Evolutionary conservation across 306 rosid species (phyloP).

Genomic region (Castanea mollissima): DNA sequence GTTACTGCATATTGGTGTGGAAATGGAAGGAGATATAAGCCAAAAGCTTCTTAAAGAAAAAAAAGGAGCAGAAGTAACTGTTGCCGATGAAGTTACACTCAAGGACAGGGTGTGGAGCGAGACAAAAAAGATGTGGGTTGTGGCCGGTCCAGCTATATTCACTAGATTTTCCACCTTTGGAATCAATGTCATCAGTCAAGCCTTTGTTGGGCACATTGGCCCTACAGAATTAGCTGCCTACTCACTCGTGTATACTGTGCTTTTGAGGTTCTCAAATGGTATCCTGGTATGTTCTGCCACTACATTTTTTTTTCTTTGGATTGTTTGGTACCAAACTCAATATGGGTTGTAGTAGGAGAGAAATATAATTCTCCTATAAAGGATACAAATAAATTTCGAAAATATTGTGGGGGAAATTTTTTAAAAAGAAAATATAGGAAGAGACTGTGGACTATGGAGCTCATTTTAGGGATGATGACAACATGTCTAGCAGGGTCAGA

Average conservation of each 20-base stretch:
- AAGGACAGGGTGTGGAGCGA: constrained; percentile 18
- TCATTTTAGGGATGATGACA: no score
- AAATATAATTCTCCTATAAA: no score
- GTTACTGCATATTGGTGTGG: not conserved
- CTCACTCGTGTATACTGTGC: constrained; percentile 22
- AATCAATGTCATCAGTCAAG: constrained; percentile 25
- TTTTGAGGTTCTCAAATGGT: constrained; percentile 23
- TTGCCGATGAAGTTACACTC: not conserved
- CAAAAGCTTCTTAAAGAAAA: not conserved
- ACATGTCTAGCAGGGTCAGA: no score
- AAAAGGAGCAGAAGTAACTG: not conserved
- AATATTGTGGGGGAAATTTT: no score
- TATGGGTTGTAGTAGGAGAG: no score
- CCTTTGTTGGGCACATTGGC: constrained; percentile 28
- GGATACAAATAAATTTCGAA: no score
- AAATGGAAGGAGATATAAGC: not conserved
- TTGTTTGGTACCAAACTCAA: no score
- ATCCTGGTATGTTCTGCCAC: constrained; percentile 19
- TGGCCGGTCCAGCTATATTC: constrained; percentile 28
- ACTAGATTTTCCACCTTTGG: constrained; percentile 23
- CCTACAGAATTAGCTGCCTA: constrained; percentile 15
- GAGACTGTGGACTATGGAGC: no score
- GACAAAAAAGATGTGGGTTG: constrained; percentile 21
- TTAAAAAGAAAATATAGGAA: no score
- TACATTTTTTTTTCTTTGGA: not conserved